A percentile compares a stretch with the other conserved stretches of the same genome.
These are phyloP conservation scores for Phytophthora podocarpi DNA, from an alignment of 352 stramenopile genomes.

Conservation along the genomic window DNA sequence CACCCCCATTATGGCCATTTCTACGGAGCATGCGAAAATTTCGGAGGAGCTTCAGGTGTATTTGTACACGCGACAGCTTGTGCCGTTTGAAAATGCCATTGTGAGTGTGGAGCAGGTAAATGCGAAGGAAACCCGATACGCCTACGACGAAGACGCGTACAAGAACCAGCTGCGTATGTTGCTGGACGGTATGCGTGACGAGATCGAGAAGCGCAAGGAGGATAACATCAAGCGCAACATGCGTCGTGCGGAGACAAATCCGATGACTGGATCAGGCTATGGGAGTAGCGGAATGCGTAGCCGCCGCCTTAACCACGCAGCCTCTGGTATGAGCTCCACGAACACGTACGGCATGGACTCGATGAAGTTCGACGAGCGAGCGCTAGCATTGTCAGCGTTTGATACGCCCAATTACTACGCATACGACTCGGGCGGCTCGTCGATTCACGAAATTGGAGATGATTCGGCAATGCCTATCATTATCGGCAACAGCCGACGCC, in stretches of 20 bases:
- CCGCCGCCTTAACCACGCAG: constrained; percentile 27
- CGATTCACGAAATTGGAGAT: constrained; percentile 30
- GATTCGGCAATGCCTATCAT: constrained; percentile 21
- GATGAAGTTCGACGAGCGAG: constrained; percentile 55
- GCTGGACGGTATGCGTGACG: constrained; percentile 77
- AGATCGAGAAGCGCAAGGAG: constrained; percentile 85
- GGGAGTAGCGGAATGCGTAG: constrained; percentile 13
- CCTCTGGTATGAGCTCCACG: constrained; percentile 36
- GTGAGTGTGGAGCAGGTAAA: constrained; percentile 48
- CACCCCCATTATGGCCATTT: constrained; percentile 81
- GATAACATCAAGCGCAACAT: constrained; percentile 65
- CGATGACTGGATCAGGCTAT: constrained; percentile 23
- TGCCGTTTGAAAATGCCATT: constrained; percentile 80
- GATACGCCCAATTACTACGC: constrained; percentile 37
- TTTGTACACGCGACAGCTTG: constrained; percentile 81
- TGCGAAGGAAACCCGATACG: constrained; percentile 54
- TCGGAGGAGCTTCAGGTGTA: constrained; percentile 88
- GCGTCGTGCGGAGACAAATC: constrained; percentile 42
- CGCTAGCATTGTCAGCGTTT: constrained; percentile 32
- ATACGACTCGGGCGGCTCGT: constrained; percentile 41
- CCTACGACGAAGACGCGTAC: constrained; percentile 75
- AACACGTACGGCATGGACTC: constrained; percentile 41
- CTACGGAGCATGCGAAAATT: constrained; percentile 68
- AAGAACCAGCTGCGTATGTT: constrained; percentile 71
- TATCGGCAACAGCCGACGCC: constrained; percentile 34